Evolutionary conservation across 208 protist species (phyloP).

Genomic region (Leishmania turanica): DNA sequence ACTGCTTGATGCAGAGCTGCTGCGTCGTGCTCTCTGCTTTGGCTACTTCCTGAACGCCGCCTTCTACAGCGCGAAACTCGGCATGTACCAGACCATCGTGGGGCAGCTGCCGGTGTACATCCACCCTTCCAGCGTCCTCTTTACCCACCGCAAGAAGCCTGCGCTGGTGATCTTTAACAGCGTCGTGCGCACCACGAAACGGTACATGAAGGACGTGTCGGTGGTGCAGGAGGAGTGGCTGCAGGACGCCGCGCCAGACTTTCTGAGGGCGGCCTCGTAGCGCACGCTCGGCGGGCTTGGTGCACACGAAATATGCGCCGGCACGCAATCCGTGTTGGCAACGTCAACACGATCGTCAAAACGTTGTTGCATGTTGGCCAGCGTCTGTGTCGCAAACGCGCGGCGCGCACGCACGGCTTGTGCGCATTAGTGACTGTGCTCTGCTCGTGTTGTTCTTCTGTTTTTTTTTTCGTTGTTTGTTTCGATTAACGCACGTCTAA

Average conservation of each 20-base stretch:
- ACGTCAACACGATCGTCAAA: background rate
- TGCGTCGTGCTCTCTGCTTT: constrained; percentile 84
- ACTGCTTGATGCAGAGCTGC: constrained; percentile 68
- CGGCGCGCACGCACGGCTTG: too few species aligned
- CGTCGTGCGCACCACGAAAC: constrained; percentile 88
- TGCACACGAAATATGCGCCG: background rate
- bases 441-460: background rate
- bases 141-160: constrained; percentile 79
- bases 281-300: background rate
- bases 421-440: background rate
- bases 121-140: constrained; percentile 89
- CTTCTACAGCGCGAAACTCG: constrained; percentile 88
- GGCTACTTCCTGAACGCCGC: constrained; percentile 90
- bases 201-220: constrained; percentile 92
- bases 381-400: background rate
- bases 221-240: constrained; percentile 92
- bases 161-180: constrained; percentile 88
- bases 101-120: constrained; percentile 83
- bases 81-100: constrained; percentile 82
- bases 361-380: background rate
- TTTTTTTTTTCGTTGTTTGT: background rate
- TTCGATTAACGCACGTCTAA: constrained; percentile 1
- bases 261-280: constrained; percentile 54
- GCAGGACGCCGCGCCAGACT: constrained; percentile 68
- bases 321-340: background rate